Conservation (phyloP, 2,329 filamentous ascomycete species). For the Aaosphaeria arxii region DNA sequence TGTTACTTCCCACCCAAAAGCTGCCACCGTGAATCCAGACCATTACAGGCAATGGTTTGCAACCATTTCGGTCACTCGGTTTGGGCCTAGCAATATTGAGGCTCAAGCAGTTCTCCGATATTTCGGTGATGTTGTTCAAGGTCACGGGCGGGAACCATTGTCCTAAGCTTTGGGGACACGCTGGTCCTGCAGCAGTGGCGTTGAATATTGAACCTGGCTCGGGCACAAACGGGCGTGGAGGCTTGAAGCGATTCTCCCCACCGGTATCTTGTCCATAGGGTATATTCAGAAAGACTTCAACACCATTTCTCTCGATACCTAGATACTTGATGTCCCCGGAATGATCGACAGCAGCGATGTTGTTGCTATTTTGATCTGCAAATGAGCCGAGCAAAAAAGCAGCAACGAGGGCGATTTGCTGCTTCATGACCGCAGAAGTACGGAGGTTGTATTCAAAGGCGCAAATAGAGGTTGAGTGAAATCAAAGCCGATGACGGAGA, state of each 20-base stretch:
- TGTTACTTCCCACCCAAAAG: constrained; percentile 27
- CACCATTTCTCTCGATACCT: constrained; percentile 43
- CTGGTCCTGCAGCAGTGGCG: constrained; percentile 41
- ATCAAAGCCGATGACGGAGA: too few species aligned
- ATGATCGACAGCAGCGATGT: constrained; percentile 5
- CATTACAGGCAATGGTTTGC: constrained; percentile 50
- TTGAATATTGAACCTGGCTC: constrained; percentile 33
- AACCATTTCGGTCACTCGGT: constrained; percentile 2
- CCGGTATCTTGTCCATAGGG: constrained; percentile 48
- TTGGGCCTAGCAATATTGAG: constrained; percentile 58
- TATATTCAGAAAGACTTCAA: constrained; percentile 50
- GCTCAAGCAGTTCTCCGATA: constrained; percentile 57
- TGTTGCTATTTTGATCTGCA: not conserved
- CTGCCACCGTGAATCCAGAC: constrained; percentile 57
- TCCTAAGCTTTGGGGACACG: constrained; percentile 45
- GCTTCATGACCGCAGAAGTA: not conserved
- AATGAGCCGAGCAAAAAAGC: not conserved
- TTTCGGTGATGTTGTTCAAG: constrained; percentile 32
- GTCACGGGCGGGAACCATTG: constrained; percentile 24
- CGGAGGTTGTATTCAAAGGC: not conserved
- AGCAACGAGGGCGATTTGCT: not conserved
- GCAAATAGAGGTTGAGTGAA: too few species aligned
- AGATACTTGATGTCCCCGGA: constrained; percentile 37
- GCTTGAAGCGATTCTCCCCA: constrained; percentile 47
- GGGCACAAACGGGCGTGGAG: constrained; percentile 38